Evolutionary conservation across 164 flowering plant species (phyloP).

Genomic region (Buxus sempervirens): DNA sequence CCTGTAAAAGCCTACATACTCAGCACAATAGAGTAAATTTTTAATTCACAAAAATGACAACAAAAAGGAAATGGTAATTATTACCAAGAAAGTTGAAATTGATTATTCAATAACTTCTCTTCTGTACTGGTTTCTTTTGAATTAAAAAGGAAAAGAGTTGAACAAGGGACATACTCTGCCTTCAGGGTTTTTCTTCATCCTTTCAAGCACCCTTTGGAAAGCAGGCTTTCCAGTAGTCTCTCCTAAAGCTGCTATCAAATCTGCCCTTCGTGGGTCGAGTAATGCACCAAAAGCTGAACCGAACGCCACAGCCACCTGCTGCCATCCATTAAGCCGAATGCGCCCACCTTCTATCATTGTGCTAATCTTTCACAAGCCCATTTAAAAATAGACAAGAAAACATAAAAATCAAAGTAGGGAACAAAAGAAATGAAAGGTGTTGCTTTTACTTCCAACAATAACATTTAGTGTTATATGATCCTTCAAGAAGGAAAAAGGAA

Average conservation of each 20-base stretch:
- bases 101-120: neutral
- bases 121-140: neutral
- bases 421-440: neutral
- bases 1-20: no score
- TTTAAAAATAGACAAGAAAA: no score
- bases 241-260: slow-evolving; percentile 90
- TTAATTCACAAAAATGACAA: no score
- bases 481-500: neutral
- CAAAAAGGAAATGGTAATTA: no score
- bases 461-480: neutral
- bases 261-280: slow-evolving; percentile 83
- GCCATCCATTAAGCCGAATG: slow-evolving; percentile 69
- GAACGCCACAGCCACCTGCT: slow-evolving; percentile 81
- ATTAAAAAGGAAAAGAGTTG: no score
- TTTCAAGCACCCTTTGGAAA: slow-evolving; percentile 73
- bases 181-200: slow-evolving; percentile 80
- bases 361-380: no score
- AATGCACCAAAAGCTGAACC: slow-evolving; percentile 92
- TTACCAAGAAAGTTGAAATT: neutral
- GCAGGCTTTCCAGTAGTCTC: slow-evolving; percentile 96
- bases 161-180: slow-evolving; percentile 53
- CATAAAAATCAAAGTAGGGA: neutral
- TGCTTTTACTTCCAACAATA: neutral
- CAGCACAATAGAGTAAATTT: no score
- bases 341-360: slow-evolving; percentile 50